Base-by-base conservation (phyloP, 768 basidiomycete genomes). In the Calvatia gigantea region DNA sequence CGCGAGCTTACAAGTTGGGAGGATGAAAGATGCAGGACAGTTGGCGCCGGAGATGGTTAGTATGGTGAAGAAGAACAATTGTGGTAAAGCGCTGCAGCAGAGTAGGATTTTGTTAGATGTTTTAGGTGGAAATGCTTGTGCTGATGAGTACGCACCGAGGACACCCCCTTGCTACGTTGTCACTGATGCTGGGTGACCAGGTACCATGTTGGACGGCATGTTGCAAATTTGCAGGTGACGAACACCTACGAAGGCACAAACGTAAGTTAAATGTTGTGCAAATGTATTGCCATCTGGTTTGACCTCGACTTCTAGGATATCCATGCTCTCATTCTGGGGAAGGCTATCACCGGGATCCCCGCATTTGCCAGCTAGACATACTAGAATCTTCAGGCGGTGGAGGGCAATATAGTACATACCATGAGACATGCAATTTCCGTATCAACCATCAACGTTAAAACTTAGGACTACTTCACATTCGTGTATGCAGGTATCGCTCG, bases 131-230 rank as follows among this genome's bases (percentile, higher is more conserved):
- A 98, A 98, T 70, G 95, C 94, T 3, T 86, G 85, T 51, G 78
- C 91, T 28, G 95, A 98, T 64, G 96, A 98, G 91, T 96, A 62
- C 64, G 87, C 76, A 31, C 38, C 49, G 51, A 42, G 60, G n/a
- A 58, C 47, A 4, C 39, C 32, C 29, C 23, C 29, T 25, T 46
- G 2, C 0, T 15, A 15, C 21, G 6, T 39, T 45, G 15, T 56
- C 14, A n/a, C 15, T 57, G 17, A 39, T 39, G 38, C 21, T 51
- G 7, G 42, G n/a, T 27, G 31, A n/a, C 21, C 47, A 94, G 91
- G 68, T 97, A 94, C 65, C 91, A 94, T 65, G 85, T 98, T 51
- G 92, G 91, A n/a, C 75, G 96, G 31, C 95, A 98, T 73, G 94
- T 91, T 7, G 89, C 90, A 0, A 98, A 98, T 69, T 67, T 97